These are phyloP conservation scores for Candida golubevii DNA, from an alignment of 805 yeast species.

Conservation along the genomic window DNA sequence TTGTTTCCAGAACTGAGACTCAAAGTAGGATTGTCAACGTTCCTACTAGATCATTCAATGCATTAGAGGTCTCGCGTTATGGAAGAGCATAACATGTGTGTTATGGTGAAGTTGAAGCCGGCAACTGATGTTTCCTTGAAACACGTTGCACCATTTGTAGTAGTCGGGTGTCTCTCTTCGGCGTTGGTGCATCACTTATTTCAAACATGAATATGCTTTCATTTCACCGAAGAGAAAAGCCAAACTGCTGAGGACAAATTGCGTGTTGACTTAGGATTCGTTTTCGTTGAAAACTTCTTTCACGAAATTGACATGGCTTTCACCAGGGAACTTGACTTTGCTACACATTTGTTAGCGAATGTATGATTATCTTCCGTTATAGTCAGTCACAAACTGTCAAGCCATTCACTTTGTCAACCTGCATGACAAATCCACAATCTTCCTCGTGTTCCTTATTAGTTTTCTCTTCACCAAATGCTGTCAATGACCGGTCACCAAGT, in stretches of 20 bases:
- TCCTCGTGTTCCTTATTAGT: no score
- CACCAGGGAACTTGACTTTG: no score
- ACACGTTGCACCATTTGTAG: conserved; percentile 66
- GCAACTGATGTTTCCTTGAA: conserved; percentile 60
- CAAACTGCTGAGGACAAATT: conserved; percentile 68
- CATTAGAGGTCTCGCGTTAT: conserved; percentile 59
- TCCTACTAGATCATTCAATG: conserved; percentile 58
- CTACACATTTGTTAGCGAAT: no score
- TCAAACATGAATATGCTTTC: conserved; percentile 69
- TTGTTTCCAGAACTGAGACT: conserved; percentile 64
- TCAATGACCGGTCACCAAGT: no score
- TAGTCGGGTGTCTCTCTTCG: conserved; percentile 71
- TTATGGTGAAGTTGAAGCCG: conserved; percentile 60
- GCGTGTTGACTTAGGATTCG: conserved; percentile 54
- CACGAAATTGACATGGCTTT: conserved; percentile 48
- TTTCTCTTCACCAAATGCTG: no score
- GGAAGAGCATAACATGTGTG: conserved; percentile 58
- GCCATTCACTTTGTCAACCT: no score
- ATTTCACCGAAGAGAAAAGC: conserved; percentile 41
- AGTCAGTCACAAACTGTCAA: no score
- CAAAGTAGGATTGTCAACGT: conserved; percentile 55
- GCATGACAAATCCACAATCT: no score
- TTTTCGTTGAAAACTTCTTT: conserved; percentile 76
- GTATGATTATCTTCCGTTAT: no score
- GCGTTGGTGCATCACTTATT: conserved; percentile 65